phyloP scores from a whole-genome alignment of 495 filamentous ascomycete species.

The Aspergillus haitiensis region DNA sequence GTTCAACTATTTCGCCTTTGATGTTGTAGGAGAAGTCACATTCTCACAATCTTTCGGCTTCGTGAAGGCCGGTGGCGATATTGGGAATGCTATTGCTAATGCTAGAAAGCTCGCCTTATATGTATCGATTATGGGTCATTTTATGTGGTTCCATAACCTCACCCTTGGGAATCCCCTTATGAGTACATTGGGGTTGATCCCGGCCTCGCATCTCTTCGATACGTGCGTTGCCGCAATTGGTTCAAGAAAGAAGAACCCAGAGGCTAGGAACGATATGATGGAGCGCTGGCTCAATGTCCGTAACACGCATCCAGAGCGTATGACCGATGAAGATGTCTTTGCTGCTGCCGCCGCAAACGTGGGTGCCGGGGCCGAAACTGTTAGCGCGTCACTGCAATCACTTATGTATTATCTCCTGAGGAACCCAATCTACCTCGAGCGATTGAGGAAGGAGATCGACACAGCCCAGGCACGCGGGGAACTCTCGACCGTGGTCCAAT shows the following conservation, averaged over 20 bases:
- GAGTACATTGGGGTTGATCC: slow-evolving; percentile 40
- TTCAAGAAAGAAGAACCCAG: slow-evolving; percentile 35
- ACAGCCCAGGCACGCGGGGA: slow-evolving; percentile 28
- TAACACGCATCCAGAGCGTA: slow-evolving; percentile 38
- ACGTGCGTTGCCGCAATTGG: slow-evolving; percentile 41
- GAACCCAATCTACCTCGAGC: slow-evolving; percentile 31
- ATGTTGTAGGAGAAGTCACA: slow-evolving; percentile 43
- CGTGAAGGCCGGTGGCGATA: slow-evolving; percentile 38
- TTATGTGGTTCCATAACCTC: slow-evolving; percentile 38
- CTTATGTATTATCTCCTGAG: slow-evolving; percentile 39
- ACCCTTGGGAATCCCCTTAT: slow-evolving; percentile 45
- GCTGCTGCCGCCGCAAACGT: slow-evolving; percentile 39
- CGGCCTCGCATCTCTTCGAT: slow-evolving; percentile 44
- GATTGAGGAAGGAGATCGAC: slow-evolving; percentile 39
- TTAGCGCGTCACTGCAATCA: slow-evolving; percentile 40
- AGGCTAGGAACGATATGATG: slow-evolving; percentile 44
- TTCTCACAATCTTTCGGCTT: slow-evolving; percentile 48
- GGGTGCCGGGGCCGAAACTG: slow-evolving; percentile 49
- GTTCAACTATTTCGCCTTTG: slow-evolving; percentile 53
- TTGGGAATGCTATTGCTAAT: slow-evolving; percentile 43
- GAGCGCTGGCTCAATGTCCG: slow-evolving; percentile 44
- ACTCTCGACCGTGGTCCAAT: slow-evolving; percentile 28
- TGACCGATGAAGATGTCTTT: slow-evolving; percentile 43
- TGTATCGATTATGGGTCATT: slow-evolving; percentile 40
- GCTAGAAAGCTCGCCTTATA: slow-evolving; percentile 39